Percentiles rank a stretch among this genome's conserved stretches.
phyloP scores from a whole-genome alignment of 2,329 filamentous ascomycete genomes.

The Helminthosporium solani region DNA sequence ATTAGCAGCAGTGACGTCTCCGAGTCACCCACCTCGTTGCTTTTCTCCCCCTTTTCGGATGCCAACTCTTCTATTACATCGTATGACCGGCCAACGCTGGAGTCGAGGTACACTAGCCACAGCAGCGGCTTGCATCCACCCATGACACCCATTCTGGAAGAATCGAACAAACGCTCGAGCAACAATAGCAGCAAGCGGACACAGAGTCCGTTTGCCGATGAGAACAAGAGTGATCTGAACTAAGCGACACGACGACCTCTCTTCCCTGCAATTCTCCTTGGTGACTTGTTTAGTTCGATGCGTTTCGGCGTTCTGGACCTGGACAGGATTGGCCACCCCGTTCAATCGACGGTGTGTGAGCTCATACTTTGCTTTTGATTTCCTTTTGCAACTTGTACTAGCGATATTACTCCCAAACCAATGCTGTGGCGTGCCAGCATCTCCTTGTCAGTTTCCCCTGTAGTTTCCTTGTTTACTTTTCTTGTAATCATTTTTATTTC shows the following conservation, averaged over 20 bases:
- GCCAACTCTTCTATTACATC: conserved; percentile 24
- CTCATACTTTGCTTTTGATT: conserved; percentile 1
- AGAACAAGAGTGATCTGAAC: conserved; percentile 31
- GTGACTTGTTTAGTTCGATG: too few species aligned
- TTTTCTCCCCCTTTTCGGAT: conserved; percentile 44
- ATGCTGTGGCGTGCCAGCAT: neutral
- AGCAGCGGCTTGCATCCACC: conserved; percentile 31
- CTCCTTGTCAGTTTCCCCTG: conserved; percentile 12
- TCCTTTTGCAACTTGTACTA: neutral
- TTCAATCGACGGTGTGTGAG: conserved; percentile 11
- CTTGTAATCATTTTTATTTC: conserved; percentile 9
- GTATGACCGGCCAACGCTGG: conserved; percentile 25
- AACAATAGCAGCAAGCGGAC: conserved; percentile 35
- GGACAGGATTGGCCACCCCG: conserved; percentile 5
- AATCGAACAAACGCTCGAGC: conserved; percentile 42
- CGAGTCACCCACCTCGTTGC: conserved; percentile 30
- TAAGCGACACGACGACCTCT: neutral
- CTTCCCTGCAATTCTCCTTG: neutral
- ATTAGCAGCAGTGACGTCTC: conserved; percentile 39
- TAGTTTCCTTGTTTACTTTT: conserved; percentile 1
- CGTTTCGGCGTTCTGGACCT: conserved; percentile 6
- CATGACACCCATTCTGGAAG: conserved; percentile 51
- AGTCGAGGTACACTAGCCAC: conserved; percentile 32
- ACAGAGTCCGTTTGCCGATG: conserved; percentile 39
- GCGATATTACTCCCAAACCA: conserved; percentile 4